Base-by-base conservation (phyloP, 441 rosid genomes). In the Bruguiera hainesii region DNA sequence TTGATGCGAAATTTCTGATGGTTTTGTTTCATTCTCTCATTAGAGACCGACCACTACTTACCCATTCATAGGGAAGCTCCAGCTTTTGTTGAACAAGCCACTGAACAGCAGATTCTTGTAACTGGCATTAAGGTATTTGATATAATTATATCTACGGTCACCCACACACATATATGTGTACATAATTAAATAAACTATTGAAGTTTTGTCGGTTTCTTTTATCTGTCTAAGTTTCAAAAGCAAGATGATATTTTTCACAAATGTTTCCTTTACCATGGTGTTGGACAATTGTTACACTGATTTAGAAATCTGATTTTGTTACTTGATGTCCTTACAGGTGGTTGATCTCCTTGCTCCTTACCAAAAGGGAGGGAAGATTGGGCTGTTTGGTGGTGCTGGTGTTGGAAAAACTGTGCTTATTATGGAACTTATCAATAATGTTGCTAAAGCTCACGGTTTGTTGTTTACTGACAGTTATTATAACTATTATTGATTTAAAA, bases 61-160 rank as follows among this genome's bases (percentile, higher is more conserved):
- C 98, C 98, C 33, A 93, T 93, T 52, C 98, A 93, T 55, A 87
- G 97, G 80, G 98, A 93, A 67, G 97, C 98, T 63, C 98, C 98
- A 5, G 61, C 96, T 31, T 89, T 93, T 52, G 96, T 90, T 65
- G 98, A 93, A 53, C 96, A 90, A 65, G 94, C 98, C 21, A 93
- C 97, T 28, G 98, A 90, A n/a, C 98, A 93, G 57, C 84, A 93
- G 78, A 86, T 93, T 55, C 91, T 93, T 52, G 98, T 92, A 6
- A 93, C 98, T 63, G 98, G 97, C 69, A 93, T 93, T 49, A 93
- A 93, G 96, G 98, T 93, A 78, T 28, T 10, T 61, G 3, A 50
- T 23, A 21, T 53, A 53, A 53, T 21, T 21, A 21, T 53, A 10
- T 21, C 23, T 21, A 3, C 58, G 3, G 58, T 4, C 18, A 39